Conservation (phyloP, 2,329 filamentous ascomycete genomes). For the Golovinomyces cichoracearum region DNA sequence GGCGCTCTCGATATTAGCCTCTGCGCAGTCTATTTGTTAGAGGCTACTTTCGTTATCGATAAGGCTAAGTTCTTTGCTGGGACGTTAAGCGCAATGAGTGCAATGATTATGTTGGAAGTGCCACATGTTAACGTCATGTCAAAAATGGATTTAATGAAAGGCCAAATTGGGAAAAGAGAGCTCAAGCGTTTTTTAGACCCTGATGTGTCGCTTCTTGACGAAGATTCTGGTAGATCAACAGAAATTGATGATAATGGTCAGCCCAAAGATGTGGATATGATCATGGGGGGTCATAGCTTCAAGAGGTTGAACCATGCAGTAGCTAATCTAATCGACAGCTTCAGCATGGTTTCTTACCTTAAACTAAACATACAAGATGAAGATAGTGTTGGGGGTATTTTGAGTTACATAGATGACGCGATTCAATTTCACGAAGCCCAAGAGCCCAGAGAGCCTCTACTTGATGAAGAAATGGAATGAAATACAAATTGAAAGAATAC, state of each 20-base stretch:
- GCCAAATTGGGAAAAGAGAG: slow-evolving; percentile 64
- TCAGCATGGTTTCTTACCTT: slow-evolving; percentile 91
- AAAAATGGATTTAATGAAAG: slow-evolving; percentile 94
- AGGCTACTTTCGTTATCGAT: slow-evolving; percentile 87
- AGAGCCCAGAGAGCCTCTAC: slow-evolving; percentile 58
- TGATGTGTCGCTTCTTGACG: slow-evolving; percentile 56
- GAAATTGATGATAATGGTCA: slow-evolving; percentile 24
- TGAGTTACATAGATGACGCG: slow-evolving; percentile 84
- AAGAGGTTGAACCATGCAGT: slow-evolving; percentile 66
- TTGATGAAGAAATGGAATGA: slow-evolving; percentile 28
- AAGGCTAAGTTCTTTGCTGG: slow-evolving; percentile 93
- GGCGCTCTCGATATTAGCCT: slow-evolving; percentile 72
- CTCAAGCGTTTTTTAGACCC: slow-evolving; percentile 75
- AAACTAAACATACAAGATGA: slow-evolving; percentile 75
- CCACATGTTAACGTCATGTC: slow-evolving; percentile 89
- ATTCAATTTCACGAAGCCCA: slow-evolving; percentile 87
- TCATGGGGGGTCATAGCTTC: slow-evolving; percentile 66
- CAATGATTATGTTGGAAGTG: slow-evolving; percentile 95
- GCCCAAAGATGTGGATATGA: slow-evolving; percentile 34
- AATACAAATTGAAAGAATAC: slow-evolving; percentile 11
- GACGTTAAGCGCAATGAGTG: slow-evolving; percentile 86
- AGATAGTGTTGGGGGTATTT: slow-evolving; percentile 59
- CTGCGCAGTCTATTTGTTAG: slow-evolving; percentile 80
- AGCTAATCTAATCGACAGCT: slow-evolving; percentile 77
- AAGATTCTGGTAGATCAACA: slow-evolving; percentile 25